Evolutionary conservation across 352 stramenopile species (phyloP).

Genomic region (Phytophthora syringae): DNA sequence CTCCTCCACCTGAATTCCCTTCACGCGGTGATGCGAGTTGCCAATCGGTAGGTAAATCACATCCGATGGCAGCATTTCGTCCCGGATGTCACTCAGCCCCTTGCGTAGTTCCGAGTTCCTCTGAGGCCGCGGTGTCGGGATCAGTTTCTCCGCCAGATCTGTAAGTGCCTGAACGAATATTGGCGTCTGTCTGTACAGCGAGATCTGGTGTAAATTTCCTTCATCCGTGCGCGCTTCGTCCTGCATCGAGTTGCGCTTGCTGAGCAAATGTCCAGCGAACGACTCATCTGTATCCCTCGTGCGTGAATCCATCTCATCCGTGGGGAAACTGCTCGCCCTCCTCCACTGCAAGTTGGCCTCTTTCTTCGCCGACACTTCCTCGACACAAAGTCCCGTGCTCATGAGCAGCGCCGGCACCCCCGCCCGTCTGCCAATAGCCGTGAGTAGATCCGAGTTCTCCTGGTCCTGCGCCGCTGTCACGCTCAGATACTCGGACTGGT

Average conservation of each 20-base stretch:
- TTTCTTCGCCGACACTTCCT: slow-evolving; percentile 63
- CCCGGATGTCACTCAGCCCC: slow-evolving; percentile 54
- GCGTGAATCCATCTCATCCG: slow-evolving; percentile 52
- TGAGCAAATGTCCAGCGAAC: slow-evolving; percentile 62
- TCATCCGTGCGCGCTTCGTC: slow-evolving; percentile 67
- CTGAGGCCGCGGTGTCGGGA: slow-evolving; percentile 47
- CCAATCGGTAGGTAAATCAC: slow-evolving; percentile 84
- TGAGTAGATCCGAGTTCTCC: slow-evolving; percentile 69
- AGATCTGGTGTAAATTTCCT: slow-evolving; percentile 66
- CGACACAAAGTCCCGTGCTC: slow-evolving; percentile 70
- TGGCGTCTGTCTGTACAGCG: slow-evolving; percentile 73
- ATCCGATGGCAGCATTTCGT: slow-evolving; percentile 66
- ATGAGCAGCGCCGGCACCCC: slow-evolving; percentile 78
- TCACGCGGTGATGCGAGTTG: slow-evolving; percentile 79
- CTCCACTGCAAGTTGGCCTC: slow-evolving; percentile 57
- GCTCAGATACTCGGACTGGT: slow-evolving; percentile 82
- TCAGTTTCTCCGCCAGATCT: slow-evolving; percentile 69
- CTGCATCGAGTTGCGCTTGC: slow-evolving; percentile 56
- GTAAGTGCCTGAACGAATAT: slow-evolving; percentile 75
- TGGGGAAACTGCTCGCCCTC: slow-evolving; percentile 63
- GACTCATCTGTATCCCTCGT: slow-evolving; percentile 54
- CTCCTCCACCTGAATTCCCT: slow-evolving; percentile 73
- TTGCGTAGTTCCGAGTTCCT: slow-evolving; percentile 60
- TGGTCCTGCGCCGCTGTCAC: slow-evolving; percentile 60
- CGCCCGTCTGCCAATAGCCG: slow-evolving; percentile 67